Percentiles rank a stretch among this genome's conserved stretches.
phyloP scores from a whole-genome alignment of 1,284 basidiomycete species.

The Vanrija sp. region DNA sequence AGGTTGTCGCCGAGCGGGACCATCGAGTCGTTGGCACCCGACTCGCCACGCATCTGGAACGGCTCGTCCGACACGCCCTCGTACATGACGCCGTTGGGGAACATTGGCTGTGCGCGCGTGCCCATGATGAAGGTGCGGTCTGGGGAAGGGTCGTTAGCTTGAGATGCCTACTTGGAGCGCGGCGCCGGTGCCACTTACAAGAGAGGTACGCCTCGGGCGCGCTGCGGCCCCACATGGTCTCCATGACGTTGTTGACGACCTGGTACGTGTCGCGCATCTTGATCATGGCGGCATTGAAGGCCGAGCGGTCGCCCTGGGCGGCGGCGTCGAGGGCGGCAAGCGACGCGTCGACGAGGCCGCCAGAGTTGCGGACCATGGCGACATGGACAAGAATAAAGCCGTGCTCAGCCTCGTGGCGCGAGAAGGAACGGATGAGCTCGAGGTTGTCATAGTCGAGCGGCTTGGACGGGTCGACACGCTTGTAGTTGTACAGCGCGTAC shows the following conservation, averaged over 20 bases:
- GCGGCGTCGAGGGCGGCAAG: slow-evolving; percentile 13
- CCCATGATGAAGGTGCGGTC: slow-evolving; percentile 11
- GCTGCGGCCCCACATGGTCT: slow-evolving; percentile 22
- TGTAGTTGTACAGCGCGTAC: slow-evolving; percentile 23
- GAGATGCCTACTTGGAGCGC: background rate
- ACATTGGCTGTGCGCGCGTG: slow-evolving; percentile 19
- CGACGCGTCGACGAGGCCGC: slow-evolving; percentile 7
- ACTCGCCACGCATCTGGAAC: slow-evolving; percentile 20
- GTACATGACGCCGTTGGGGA: slow-evolving; percentile 19
- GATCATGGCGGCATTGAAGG: slow-evolving; percentile 13
- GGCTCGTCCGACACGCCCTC: slow-evolving; percentile 21
- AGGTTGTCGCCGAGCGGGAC: slow-evolving; percentile 22
- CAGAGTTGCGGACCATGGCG: slow-evolving; percentile 20
- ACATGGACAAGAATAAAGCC: slow-evolving; percentile 22
- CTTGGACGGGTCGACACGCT: slow-evolving; percentile 10
- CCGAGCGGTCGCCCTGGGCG: slow-evolving; percentile 10
- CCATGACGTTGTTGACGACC: slow-evolving; percentile 17
- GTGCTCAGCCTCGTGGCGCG: slow-evolving; percentile 17
- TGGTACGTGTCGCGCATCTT: slow-evolving; percentile 12
- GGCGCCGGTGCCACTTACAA: slow-evolving; percentile 1
- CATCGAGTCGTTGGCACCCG: slow-evolving; percentile 22
- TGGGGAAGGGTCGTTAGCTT: background rate
- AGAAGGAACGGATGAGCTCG: slow-evolving; percentile 20
- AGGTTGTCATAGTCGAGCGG: slow-evolving; percentile 17
- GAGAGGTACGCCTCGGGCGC: slow-evolving; percentile 19